Base-by-base conservation (phyloP, 768 basidiomycete genomes). In the Boletus edulis region DNA sequence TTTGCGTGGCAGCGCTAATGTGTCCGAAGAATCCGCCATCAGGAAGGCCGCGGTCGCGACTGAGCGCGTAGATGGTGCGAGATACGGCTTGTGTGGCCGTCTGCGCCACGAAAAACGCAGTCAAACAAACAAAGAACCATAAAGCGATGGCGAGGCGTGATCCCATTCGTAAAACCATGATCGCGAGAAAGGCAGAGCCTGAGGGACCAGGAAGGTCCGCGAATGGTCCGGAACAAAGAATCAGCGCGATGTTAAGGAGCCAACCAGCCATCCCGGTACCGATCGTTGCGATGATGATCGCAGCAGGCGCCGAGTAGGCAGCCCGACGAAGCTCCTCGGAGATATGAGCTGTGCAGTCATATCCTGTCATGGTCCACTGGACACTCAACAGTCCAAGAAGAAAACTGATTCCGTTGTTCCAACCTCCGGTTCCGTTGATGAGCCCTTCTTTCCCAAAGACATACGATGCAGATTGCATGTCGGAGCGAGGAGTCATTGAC, bases 191-290 rank as follows among this genome's bases (percentile, higher is more conserved):
- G 15, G 82, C 80, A 20, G 77, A 78, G 9, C 78, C 81, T 4
- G 80, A 78, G 2, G 76, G 65, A 3, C 82, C 82, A 0, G 83
- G 81, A 10, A 85, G 76, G 55, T 76, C 67, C 34, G 42, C 65
- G 61, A 81, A 65, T 31, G 76, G 70, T 11, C 82, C 82, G 1
- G 80, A 81, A 66, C 82, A 85, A n/a, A 86, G 73, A 11, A 86
- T 72, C 41, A 86, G 67, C 4, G 76, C 76, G 56, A 87, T 82
- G 67, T 86, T 86, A 52, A 86, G 78, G n/a, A 86, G 59, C 84
- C 84, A 86, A 35, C 84, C 82, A 48, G 78, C 64, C n/a, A 78
- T 59, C 41, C 73, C 75, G 0, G 79, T 80, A 29, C 80, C 79
- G 35, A 80, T 65, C 20, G 71, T 72, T 24, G 79, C 75, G 17